Percentiles rank a stretch among this genome's conserved stretches.
Conservation (phyloP, 106 monocot genomes). For the Agapanthus africanus region DNA sequence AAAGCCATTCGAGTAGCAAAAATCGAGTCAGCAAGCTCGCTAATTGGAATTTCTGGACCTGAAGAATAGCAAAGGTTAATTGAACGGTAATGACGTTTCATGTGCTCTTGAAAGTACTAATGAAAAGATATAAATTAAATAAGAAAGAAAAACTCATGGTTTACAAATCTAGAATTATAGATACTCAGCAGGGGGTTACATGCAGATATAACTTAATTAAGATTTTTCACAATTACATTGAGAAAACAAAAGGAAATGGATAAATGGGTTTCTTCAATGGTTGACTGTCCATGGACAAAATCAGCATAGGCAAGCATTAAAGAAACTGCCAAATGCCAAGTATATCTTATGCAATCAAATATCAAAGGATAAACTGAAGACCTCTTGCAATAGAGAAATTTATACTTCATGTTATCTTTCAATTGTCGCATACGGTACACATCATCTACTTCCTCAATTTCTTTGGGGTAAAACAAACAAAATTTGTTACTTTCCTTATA, state of each 20-base stretch:
- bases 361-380: too few species aligned
- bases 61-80: conserved; percentile 15
- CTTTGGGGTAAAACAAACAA: too few species aligned
- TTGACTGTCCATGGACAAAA: too few species aligned
- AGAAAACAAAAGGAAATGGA: not conserved
- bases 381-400: too few species aligned
- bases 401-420: too few species aligned
- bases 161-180: not conserved
- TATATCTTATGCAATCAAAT: too few species aligned
- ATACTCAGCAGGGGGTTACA: too few species aligned
- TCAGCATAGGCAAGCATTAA: too few species aligned
- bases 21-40: conserved; percentile 37
- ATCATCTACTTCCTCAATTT: too few species aligned
- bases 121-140: not conserved
- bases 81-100: not conserved
- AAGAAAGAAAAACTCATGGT: not conserved
- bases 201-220: not conserved
- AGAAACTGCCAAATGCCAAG: too few species aligned
- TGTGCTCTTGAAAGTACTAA: not conserved
- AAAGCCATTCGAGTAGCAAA: conserved; percentile 25
- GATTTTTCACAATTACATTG: not conserved
- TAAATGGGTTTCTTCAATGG: not conserved
- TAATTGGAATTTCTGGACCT: conserved; percentile 40
- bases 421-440: too few species aligned
- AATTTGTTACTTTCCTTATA: too few species aligned